Conservation (phyloP, 768 basidiomycete species). For the Psilocybe cubensis region DNA sequence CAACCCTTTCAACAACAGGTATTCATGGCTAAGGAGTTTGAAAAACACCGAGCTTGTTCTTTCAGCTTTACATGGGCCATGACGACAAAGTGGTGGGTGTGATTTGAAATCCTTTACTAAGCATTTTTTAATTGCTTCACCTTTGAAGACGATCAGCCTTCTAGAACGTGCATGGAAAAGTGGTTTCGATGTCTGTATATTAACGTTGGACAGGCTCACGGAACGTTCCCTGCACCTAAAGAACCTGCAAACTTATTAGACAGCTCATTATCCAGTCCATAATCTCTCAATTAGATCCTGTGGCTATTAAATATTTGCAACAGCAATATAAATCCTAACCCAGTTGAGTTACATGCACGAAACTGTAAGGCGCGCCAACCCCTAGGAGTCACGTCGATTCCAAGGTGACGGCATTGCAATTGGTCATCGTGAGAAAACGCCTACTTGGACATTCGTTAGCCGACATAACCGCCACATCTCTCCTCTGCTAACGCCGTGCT, state of each 20-base stretch:
- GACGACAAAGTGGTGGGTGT: conserved; percentile 49
- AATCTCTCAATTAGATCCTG: background rate
- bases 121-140: background rate
- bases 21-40: conserved; percentile 24
- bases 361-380: no score
- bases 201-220: conserved; percentile 49
- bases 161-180: conserved; percentile 48
- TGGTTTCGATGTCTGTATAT: conserved; percentile 49
- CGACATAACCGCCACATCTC: no score
- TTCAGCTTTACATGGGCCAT: conserved; percentile 59
- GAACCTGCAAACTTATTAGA: conserved; percentile 37
- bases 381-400: no score
- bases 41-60: conserved; percentile 49
- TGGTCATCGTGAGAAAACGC: no score
- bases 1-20: no score
- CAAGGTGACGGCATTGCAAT: no score
- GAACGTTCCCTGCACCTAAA: conserved; percentile 27
- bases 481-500: no score
- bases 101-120: background rate
- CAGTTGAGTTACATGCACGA: no score
- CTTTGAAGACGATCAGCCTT: conserved; percentile 43
- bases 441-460: no score
- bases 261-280: no score
- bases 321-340: no score
- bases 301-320: no score